Base-by-base conservation (phyloP, 1,284 basidiomycete genomes). In the Termitomyces sp. region DNA sequence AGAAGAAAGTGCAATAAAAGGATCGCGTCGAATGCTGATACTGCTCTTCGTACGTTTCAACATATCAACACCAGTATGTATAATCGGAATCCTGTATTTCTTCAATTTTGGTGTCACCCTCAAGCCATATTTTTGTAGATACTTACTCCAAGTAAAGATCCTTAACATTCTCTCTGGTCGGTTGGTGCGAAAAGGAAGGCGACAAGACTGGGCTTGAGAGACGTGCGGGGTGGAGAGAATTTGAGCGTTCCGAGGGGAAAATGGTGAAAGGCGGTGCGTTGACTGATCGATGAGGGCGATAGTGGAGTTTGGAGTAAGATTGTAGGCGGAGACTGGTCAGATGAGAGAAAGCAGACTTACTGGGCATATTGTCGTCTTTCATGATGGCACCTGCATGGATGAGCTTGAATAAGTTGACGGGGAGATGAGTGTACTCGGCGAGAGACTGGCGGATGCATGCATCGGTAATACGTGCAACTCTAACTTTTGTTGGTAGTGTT, bases 301-400 rank as follows among this genome's bases (percentile, higher is more conserved):
- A 47, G 74, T 80, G 16, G 82, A 80, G 55, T 81, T 78, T 28
- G 74, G 69, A 44, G 74, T 75, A 53, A 91, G 72, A 46, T 76
- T 73, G 64, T 88, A 91, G 1, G 81, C 72, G 38, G 81, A 82
- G 57, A 89, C 83, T 87, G 63, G 28, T 38, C 7, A 1, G 16
- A 24, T 24, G 24, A 18, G 14, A 37, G 50, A 52, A 46, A n/a
- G 46, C 34, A 42, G 54, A 78, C 80, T 63, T 61, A 88, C 84
- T 72, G 40, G 78, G 81, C 4, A 80, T 82, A 55, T 72, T 71
- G 63, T 92, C 84, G 63, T 91, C 88, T 57, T 83, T 86, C 80
- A 91, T 85, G 62, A 91, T 76, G 5, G 86, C 88, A 40, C 89
- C 88, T 38, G 83, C 78, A 66, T 88, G 84, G 53, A 92, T 79